Base-by-base conservation (phyloP, 108 stramenopile genomes). In the Bacterosira constricta region DNA sequence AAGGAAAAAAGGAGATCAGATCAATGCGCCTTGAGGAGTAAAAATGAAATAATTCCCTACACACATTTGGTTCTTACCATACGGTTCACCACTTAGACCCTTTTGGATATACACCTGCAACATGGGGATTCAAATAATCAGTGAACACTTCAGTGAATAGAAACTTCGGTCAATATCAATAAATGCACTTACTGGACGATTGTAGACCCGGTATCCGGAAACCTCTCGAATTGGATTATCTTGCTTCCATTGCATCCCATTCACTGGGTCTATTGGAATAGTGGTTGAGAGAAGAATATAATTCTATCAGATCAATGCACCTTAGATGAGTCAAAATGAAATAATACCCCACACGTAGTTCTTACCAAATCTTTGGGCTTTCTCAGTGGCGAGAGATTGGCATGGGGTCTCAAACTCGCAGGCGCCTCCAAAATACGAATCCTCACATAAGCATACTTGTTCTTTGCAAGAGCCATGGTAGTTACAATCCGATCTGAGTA, bases 391-490 rank as follows among this genome's bases (percentile, higher is more conserved):
- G n/a, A 61, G n/a, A 25, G 23, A 21, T 36, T 49, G 18, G 13
- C 64, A 65, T 35, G 64, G 64, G 25, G 25, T 18, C 9, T 65
- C 34, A 12, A 65, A 65, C 31, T 65, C 47, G 36, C 64, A 65
- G 46, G 17, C 18, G 26, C 27, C 45, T 15, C 64, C 64, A 30
- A 65, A 65, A 21, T 44, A 12, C 46, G 17, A 4, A 17, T 26
- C 23, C 11, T 45, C 4, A 5, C 61, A 63, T 3, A 31, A 13
- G 15, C 61, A 63, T 13, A n/a, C 8, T 32, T 31, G 15, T 12
- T 57, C 51, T 56, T n/a, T n/a, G n/a, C n/a, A n/a, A n/a, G n/a
- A n/a, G n/a, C n/a, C n/a, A n/a, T n/a, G n/a, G n/a, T n/a, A 29
- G 20, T 30, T 58, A 26, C 64, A 65, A 31, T 4, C 11, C 8